Conservation (phyloP, 495 filamentous ascomycete species). For the Penicillium verhagenii region DNA sequence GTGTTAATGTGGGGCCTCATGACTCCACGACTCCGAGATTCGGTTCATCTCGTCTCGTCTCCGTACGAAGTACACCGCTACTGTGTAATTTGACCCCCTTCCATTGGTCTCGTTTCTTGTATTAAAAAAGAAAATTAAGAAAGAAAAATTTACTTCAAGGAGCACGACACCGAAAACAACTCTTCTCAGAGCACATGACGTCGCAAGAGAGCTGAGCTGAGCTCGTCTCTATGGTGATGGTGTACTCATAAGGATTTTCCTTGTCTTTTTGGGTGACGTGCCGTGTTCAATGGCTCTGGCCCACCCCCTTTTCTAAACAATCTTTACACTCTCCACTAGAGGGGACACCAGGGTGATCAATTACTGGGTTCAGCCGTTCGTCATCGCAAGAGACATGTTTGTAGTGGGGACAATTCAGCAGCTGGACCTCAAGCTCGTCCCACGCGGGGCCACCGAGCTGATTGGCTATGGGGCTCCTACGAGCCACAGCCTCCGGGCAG, state of each 20-base stretch:
- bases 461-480: constrained; percentile 10
- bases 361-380: constrained; percentile 20
- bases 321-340: constrained; percentile 6
- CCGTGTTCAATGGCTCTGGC: constrained; percentile 18
- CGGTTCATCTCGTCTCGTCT: too few relatives aligned
- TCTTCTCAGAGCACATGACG: neutral
- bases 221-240: neutral
- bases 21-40: constrained; percentile 14
- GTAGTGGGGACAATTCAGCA: constrained; percentile 9
- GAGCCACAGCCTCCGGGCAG: constrained; percentile 13
- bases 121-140: neutral
- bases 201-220: neutral
- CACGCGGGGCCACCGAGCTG: constrained; percentile 19
- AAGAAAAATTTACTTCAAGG: neutral
- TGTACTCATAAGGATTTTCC: neutral
- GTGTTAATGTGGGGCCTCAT: constrained; percentile 16
- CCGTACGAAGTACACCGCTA: constrained; percentile 22
- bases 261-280: constrained; percentile 5
- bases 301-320: constrained; percentile 18
- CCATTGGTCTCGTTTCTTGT: neutral
- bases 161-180: neutral
- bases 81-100: constrained; percentile 6
- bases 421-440: constrained; percentile 20
- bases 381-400: constrained; percentile 8
- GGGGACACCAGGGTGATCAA: constrained; percentile 16